A percentile compares a stretch with the other conserved stretches of the same genome.
phyloP scores from a whole-genome alignment of 2,329 filamentous ascomycete genomes.

The Gnomoniopsis sp. region DNA sequence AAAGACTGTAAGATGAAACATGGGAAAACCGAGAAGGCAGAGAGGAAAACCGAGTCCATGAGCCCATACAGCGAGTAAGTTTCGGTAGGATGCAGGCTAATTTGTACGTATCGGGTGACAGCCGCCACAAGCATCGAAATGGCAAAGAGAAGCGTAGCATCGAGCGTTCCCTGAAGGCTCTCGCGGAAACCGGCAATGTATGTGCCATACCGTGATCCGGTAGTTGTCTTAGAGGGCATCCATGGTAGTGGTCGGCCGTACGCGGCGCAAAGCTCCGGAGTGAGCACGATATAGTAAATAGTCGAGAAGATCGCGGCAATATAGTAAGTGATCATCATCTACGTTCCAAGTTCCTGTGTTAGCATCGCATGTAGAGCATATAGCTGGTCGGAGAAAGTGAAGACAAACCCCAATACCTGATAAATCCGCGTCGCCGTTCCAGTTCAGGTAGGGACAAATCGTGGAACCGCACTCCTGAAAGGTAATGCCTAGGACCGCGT shows the following conservation, averaged over 20 bases:
- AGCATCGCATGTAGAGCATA: background rate
- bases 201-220: background rate
- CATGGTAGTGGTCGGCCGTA: background rate
- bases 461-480: conserved; percentile 10
- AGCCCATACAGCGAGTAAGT: conserved; percentile 15
- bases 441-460: conserved; percentile 13
- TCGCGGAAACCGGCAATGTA: background rate
- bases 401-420: conserved; percentile 15
- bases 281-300: conserved; percentile 14
- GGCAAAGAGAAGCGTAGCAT: conserved; percentile 15
- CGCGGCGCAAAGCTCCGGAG: conserved; percentile 3
- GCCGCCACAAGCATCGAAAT: conserved; percentile 17
- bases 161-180: background rate
- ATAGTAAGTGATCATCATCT: conserved; percentile 17
- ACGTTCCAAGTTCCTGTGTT: background rate
- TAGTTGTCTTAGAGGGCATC: background rate
- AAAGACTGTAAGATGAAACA: conserved; percentile 15
- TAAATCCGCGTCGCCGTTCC: conserved; percentile 14
- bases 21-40: conserved; percentile 14
- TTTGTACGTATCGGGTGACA: conserved; percentile 10
- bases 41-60: conserved; percentile 12
- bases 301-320: conserved; percentile 15
- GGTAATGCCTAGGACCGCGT: background rate
- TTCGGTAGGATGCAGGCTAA: conserved; percentile 9
- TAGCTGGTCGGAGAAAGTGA: no score